These are phyloP conservation scores for Neonectria neomacrospora DNA, from an alignment of 2,329 filamentous ascomycete species.

Conservation along the genomic window DNA sequence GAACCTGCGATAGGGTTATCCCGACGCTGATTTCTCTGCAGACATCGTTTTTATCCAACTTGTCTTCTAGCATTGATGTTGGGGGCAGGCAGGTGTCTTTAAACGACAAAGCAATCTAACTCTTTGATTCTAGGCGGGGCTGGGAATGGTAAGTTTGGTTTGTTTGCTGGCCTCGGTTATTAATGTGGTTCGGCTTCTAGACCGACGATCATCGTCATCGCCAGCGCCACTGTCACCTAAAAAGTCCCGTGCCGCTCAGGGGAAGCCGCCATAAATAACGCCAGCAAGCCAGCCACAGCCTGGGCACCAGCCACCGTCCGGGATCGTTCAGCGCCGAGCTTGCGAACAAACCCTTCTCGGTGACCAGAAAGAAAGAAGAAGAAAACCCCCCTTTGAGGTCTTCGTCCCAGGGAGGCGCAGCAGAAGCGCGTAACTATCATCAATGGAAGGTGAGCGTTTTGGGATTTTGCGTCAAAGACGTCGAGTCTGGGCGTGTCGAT, in stretches of 20 bases:
- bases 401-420: neutral
- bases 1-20: constrained; percentile 49
- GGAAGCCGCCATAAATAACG: neutral
- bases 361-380: neutral
- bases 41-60: neutral
- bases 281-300: neutral
- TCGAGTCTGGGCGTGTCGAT: constrained; percentile 2
- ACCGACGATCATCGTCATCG: neutral
- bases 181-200: neutral
- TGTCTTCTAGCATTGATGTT: neutral
- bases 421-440: neutral
- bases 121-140: neutral
- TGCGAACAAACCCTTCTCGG: neutral
- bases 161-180: neutral
- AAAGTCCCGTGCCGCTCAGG: neutral
- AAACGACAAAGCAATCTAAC: neutral
- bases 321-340: neutral
- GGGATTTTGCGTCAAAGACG: constrained; percentile 7
- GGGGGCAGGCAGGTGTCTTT: neutral
- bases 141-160: neutral
- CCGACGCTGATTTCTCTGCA: neutral
- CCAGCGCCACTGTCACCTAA: neutral
- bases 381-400: neutral
- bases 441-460: neutral
- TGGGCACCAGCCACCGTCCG: neutral